Evolutionary conservation across 495 filamentous ascomycete species (phyloP), one percentile per base, ranked within the genome.

Genomic region (Penicillium bovifimosum): DNA sequence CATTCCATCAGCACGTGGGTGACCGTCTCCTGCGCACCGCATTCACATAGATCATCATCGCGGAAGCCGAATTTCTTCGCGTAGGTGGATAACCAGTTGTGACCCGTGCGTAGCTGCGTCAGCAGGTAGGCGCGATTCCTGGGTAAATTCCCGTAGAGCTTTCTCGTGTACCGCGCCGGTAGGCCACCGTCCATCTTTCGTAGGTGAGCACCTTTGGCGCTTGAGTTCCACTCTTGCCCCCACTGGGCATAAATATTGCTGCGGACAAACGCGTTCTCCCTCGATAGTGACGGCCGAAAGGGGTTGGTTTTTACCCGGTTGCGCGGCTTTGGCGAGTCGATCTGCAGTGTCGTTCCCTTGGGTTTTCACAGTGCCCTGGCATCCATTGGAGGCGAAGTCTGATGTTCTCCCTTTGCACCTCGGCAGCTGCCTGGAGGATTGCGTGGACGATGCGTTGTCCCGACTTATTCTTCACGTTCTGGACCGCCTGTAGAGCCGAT

Each of bases 1-100:
- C 54, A 56, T 11, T 41, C 39, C 18, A 41, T 9, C 39, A 41
- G 10, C 0, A 54, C 45, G n/a, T n/a, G n/a, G n/a, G n/a, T n/a
- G n/a, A n/a, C n/a, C 13, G 40, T 58, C 34, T 58, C 50, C 28
- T 41, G 45, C 11, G 41, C 55, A 28, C 50, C 50, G 16, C 20
- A 59, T 11, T 26, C 56, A 42, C 51, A 59, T 11, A 41, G 32
- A 28, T 59, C 46, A 13, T 59, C 46, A 0, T 59, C 41, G 1
- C 46, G 51, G 36, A 47, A 51, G 2, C 51, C 18, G 35, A 42
- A 47, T 5, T 16, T 17, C 29, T 54, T 59, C 0, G 40, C 41
- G 31, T 33, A 33, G 31, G 2, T 33, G 13, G 31, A 33, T 33
- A 33, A 6, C 31, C 31, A 33, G 31, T 33, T 33, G 5, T 33